These are phyloP conservation scores for Zasmidium angulare DNA, from an alignment of 2,329 filamentous ascomycete species.

Conservation along the genomic window DNA sequence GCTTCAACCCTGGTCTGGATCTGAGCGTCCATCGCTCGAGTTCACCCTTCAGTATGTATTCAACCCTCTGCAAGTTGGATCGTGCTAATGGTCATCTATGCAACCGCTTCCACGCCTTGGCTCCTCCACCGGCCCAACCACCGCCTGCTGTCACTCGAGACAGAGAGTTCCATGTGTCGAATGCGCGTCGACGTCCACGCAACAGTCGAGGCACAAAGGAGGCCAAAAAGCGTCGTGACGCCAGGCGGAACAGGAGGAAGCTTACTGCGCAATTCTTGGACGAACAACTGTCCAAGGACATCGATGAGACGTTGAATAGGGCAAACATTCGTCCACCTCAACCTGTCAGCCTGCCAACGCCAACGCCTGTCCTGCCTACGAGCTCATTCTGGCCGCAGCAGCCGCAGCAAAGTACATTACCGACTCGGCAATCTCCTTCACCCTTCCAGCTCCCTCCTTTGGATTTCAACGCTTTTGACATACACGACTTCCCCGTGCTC, in stretches of 20 bases:
- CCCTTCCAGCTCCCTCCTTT: conserved; percentile 27
- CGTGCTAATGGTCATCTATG: conserved; percentile 14
- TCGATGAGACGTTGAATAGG: conserved; percentile 27
- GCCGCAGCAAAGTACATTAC: not conserved
- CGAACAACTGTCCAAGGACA: conserved; percentile 30
- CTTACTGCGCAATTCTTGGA: conserved; percentile 31
- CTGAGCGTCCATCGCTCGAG: conserved; percentile 30
- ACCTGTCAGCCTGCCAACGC: not conserved
- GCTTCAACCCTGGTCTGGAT: conserved; percentile 19
- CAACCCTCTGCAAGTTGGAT: not conserved
- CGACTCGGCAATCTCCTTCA: conserved; percentile 6
- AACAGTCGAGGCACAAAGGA: conserved; percentile 32
- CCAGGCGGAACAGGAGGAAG: conserved; percentile 28
- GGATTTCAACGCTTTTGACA: conserved; percentile 22
- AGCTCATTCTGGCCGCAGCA: conserved; percentile 3
- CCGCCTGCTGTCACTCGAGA: conserved; percentile 15
- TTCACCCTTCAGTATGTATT: conserved; percentile 20
- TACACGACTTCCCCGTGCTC: conserved; percentile 21
- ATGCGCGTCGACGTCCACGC: conserved; percentile 24
- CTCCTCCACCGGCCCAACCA: conserved; percentile 15
- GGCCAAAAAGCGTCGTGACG: conserved; percentile 32
- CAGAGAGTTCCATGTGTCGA: conserved; percentile 13
- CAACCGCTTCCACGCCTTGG: conserved; percentile 31
- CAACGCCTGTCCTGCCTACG: conserved; percentile 6
- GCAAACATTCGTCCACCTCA: conserved; percentile 17